These are phyloP conservation scores for Senna siamea DNA, from an alignment of 306 rosid species.

Conservation along the genomic window DNA sequence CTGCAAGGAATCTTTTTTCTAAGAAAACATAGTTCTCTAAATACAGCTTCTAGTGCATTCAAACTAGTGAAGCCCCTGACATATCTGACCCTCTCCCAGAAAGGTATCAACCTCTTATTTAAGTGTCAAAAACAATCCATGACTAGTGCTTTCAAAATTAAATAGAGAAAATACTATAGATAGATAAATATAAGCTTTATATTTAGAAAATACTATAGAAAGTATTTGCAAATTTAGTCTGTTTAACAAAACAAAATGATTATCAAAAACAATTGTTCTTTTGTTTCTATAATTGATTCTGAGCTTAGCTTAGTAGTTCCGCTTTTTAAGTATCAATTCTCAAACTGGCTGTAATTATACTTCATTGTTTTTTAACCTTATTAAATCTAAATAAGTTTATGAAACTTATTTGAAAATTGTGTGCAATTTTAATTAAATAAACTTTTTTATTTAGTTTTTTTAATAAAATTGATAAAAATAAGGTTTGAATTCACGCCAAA, in stretches of 20 bases:
- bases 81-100: background rate
- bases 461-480: no score
- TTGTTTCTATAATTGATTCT: background rate
- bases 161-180: slow-evolving; percentile 6
- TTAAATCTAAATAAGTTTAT: no score
- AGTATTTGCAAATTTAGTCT: no score
- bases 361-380: no score
- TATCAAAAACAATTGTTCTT: no score
- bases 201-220: background rate
- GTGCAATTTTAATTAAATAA: no score
- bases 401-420: no score
- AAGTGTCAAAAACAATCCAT: background rate
- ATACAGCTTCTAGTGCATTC: no score
- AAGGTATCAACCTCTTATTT: background rate
- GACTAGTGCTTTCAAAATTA: slow-evolving; percentile 3
- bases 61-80: slow-evolving; percentile 20
- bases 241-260: no score
- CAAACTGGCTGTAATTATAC: background rate
- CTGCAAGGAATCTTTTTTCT: no score
- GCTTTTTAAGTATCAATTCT: background rate
- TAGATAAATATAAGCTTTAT: background rate
- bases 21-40: slow-evolving; percentile 12
- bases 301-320: background rate
- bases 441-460: no score
- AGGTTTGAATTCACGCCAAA: no score